Evolutionary conservation across 2,329 filamentous ascomycete species (phyloP).

Genomic region (Fusarium hainanense): DNA sequence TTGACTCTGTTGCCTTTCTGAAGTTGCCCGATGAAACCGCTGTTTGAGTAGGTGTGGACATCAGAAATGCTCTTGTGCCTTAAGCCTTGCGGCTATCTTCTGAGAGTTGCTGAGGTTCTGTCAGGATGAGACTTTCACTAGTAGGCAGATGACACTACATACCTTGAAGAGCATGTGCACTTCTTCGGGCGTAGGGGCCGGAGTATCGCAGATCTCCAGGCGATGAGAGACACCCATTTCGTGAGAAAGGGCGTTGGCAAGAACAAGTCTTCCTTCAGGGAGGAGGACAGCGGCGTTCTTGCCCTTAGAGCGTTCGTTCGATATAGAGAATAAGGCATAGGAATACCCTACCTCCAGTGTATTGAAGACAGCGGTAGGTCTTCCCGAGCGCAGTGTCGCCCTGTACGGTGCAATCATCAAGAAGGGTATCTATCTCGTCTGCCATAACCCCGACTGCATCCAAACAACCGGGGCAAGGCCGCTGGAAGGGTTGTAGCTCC

Average conservation of each 20-base stretch:
- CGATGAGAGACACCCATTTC: conserved; percentile 60
- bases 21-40: too few species aligned
- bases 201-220: conserved; percentile 54
- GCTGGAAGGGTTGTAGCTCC: too few species aligned
- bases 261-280: conserved; percentile 37
- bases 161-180: conserved; percentile 60
- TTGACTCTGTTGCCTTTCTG: too few species aligned
- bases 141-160: conserved; percentile 36
- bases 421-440: too few species aligned
- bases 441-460: too few species aligned
- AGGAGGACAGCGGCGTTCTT: conserved; percentile 6
- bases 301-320: conserved; percentile 8
- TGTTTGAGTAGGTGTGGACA: too few species aligned
- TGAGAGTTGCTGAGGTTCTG: conserved; percentile 53
- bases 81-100: conserved; percentile 49
- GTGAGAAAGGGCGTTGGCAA: conserved; percentile 56
- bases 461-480: too few species aligned
- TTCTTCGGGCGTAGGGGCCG: conserved; percentile 50
- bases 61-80: conserved; percentile 40
- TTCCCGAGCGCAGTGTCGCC: too few species aligned
- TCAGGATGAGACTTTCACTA: conserved; percentile 15
- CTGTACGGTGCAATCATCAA: too few species aligned
- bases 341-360: too few species aligned
- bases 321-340: too few species aligned
- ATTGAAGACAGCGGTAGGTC: too few species aligned